Evolutionary conservation across 192 early-diverging fungal species (phyloP).

Genomic region (Backusella australiensis): DNA sequence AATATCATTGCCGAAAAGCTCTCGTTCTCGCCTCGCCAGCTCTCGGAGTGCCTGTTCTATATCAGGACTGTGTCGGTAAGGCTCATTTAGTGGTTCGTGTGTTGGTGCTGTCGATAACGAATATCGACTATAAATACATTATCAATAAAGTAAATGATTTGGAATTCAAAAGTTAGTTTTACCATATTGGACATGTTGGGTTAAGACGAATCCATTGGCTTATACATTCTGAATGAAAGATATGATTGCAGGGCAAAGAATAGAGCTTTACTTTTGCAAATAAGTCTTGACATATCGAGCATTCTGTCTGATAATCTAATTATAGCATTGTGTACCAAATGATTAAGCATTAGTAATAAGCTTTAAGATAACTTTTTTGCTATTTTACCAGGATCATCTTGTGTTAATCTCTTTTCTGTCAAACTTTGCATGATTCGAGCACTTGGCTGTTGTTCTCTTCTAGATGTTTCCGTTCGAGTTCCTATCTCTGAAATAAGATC

Average conservation of each 20-base stretch:
- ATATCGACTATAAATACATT: neutral
- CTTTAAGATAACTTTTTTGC: neutral
- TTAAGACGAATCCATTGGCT: neutral
- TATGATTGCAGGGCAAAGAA: neutral
- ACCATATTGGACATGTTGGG: neutral
- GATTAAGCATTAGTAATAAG: neutral
- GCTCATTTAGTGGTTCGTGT: neutral
- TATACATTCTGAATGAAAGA: neutral
- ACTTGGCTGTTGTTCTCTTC: neutral
- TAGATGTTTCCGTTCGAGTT: neutral
- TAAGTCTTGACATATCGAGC: slow-evolving; percentile 3
- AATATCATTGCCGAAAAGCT: neutral
- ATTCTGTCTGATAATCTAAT: neutral
- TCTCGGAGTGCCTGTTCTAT: neutral
- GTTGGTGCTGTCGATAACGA: neutral
- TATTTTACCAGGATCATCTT: neutral
- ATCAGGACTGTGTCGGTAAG: neutral
- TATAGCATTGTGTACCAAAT: neutral
- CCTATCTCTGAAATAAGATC: neutral
- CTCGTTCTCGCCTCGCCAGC: neutral
- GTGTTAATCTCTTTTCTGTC: neutral
- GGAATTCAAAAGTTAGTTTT: neutral
- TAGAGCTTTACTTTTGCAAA: neutral
- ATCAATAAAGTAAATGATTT: too few relatives aligned
- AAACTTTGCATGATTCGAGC: neutral